phyloP scores from a whole-genome alignment of 176 grass and related monocot species.

The Rhipidocladum racemiflorum region DNA sequence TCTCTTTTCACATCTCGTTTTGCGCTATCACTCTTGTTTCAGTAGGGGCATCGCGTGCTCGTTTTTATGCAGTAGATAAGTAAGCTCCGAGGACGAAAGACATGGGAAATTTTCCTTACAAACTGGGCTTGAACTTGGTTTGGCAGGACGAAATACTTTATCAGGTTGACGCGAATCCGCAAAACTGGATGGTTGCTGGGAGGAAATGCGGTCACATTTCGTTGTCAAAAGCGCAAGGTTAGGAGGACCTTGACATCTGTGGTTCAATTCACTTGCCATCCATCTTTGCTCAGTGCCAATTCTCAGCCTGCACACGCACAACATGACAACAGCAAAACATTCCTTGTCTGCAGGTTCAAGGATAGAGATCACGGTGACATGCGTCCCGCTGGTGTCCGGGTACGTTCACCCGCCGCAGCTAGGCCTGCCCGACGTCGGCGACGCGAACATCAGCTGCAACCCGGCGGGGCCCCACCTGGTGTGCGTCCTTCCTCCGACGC shows the following conservation, averaged over 20 bases:
- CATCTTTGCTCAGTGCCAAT: background rate
- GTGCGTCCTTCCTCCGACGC: constrained; percentile 79
- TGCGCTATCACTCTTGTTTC: background rate
- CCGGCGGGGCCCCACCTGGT: constrained; percentile 89
- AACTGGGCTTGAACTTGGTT: constrained; percentile 2
- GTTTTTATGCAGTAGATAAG: background rate
- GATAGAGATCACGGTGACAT: constrained; percentile 90
- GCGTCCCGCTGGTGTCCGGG: constrained; percentile 84
- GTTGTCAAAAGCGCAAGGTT: constrained; percentile 66
- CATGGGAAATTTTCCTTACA: background rate
- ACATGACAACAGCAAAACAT: constrained; percentile 18
- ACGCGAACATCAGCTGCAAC: constrained; percentile 79
- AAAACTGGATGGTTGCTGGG: constrained; percentile 99
- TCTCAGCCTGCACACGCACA: background rate
- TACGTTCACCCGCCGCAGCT: constrained; percentile 85
- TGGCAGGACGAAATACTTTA: constrained; percentile 85
- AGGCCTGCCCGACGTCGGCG: constrained; percentile 69
- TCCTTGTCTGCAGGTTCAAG: constrained; percentile 60
- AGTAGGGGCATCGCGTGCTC: background rate
- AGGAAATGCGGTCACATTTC: constrained; percentile 78
- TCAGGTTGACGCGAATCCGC: constrained; percentile 78
- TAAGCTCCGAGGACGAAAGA: background rate
- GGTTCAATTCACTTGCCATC: background rate
- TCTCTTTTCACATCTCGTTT: background rate
- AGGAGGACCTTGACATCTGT: background rate